Percentiles rank a stretch among this genome's conserved stretches.
phyloP scores from a whole-genome alignment of 208 protist species.

The Phytomonas sp. region DNA sequence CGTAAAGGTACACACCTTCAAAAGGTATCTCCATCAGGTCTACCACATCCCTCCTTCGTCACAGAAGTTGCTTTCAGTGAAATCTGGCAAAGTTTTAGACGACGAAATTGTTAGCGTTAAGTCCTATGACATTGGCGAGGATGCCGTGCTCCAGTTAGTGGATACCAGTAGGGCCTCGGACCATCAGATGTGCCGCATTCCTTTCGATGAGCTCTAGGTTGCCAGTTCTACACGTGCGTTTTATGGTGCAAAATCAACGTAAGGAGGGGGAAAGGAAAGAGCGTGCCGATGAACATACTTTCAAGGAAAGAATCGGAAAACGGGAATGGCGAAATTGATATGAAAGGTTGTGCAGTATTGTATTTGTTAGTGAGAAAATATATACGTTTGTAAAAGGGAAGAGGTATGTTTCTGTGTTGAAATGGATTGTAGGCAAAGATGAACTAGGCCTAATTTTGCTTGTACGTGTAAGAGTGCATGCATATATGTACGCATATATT shows the following conservation, averaged over 20 bases:
- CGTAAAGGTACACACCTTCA: constrained; percentile 82
- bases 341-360: neutral
- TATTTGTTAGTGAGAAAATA: neutral
- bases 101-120: constrained; percentile 73
- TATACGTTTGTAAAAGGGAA: neutral
- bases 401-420: neutral
- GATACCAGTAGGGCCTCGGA: constrained; percentile 17
- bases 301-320: no score
- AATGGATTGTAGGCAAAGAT: neutral
- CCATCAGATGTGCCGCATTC: constrained; percentile 22
- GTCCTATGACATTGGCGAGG: constrained; percentile 56
- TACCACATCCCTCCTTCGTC: constrained; percentile 61
- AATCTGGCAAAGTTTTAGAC: constrained; percentile 49
- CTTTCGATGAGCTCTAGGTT: constrained; percentile 48
- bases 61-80: constrained; percentile 49
- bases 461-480: neutral
- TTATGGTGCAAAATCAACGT: neutral
- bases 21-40: constrained; percentile 82
- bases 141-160: constrained; percentile 58
- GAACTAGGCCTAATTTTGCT: neutral
- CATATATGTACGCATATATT: neutral
- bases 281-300: neutral
- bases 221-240: neutral
- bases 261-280: neutral
- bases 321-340: neutral